Conservation (phyloP, 371 early-diverging fungal genomes). For the Apophysomyces ossiformis region DNA sequence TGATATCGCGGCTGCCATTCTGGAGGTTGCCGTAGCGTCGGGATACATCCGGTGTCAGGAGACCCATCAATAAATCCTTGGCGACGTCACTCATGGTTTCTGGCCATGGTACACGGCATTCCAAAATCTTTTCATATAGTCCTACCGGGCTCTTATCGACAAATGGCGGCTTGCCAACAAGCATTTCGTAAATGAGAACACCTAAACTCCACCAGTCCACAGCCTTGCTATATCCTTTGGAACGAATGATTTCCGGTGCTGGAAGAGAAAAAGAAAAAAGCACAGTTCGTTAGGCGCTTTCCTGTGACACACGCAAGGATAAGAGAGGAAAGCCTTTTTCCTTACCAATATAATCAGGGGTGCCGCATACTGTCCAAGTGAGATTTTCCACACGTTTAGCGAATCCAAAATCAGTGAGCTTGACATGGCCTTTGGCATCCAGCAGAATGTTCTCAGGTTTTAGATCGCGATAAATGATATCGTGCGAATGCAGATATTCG, state of each 20-base stretch:
- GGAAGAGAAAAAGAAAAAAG: conserved; percentile 58
- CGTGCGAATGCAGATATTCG: conserved; percentile 92
- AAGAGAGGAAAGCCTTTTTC: background rate
- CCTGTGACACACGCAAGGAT: too few species aligned
- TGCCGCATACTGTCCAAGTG: conserved; percentile 16
- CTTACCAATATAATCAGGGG: conserved; percentile 57
- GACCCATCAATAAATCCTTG: conserved; percentile 87
- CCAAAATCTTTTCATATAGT: conserved; percentile 82
- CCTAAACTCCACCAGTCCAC: conserved; percentile 99
- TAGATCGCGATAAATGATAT: conserved; percentile 96
- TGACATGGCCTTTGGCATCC: conserved; percentile 80
- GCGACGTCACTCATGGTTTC: conserved; percentile 85
- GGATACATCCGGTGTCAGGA: conserved; percentile 86
- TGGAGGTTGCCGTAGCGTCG: conserved; percentile 89
- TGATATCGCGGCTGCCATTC: conserved; percentile 89
- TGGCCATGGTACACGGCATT: conserved; percentile 75
- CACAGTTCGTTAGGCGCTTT: background rate
- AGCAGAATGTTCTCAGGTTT: conserved; percentile 72
- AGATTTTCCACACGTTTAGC: conserved; percentile 81
- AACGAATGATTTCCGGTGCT: conserved; percentile 98
- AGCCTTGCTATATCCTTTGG: conserved; percentile 94
- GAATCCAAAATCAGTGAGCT: conserved; percentile 97
- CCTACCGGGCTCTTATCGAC: conserved; percentile 91
- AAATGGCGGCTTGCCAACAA: conserved; percentile 94
- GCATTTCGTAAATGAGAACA: conserved; percentile 95